Evolutionary conservation across 192 early-diverging fungal species (phyloP), one percentile per base, ranked within the genome.

Genomic region (Coemansia sp.): DNA sequence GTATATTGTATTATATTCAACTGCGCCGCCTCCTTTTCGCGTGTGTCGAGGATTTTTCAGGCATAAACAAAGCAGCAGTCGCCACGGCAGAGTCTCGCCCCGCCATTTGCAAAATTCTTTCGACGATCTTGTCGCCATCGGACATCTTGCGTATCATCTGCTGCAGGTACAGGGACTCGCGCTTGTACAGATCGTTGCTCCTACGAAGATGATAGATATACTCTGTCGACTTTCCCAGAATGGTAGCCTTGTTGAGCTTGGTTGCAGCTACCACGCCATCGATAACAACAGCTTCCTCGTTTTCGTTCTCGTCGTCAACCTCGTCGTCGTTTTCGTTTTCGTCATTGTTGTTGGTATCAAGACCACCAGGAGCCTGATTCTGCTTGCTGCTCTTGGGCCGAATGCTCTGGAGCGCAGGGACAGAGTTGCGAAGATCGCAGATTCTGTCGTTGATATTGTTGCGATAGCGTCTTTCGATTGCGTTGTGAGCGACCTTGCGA

Each of bases 381-480:
- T 57, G n/a, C 30, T 50, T 55, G 22, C 14, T 48, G 54, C 41
- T 63, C 64, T 82, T 65, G 47, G 70, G 50, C 29, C 82, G 69
- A 41, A 72, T 42, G 63, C 70, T 57, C 62, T 83, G 69, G 70
- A 98, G 79, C 1, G 93, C 92, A 3, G 95, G 95, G 14, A 98
- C 92, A 0, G 89, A 86, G 57, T 87, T 85, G 56, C 89, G 89
- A 13, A 98, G 82, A 40, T 96, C 93, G 37, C 86, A 79, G 41
- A 98, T 96, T 22, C 95, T 86, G 62, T 96, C 92, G 82, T 98
- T 98, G 69, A 98, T 94, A 82, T 98, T 98, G 77, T 95, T 96
- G 55, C 95, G 85, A 74, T 98, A 98, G 44, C 91, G 85, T 28
- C 90, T 85, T 72, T 98, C 95, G 30, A 98, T 95, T 2, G 93